Evolutionary conservation across 1,139 yeast species (phyloP).

Genomic region (Candida sanyaensis): DNA sequence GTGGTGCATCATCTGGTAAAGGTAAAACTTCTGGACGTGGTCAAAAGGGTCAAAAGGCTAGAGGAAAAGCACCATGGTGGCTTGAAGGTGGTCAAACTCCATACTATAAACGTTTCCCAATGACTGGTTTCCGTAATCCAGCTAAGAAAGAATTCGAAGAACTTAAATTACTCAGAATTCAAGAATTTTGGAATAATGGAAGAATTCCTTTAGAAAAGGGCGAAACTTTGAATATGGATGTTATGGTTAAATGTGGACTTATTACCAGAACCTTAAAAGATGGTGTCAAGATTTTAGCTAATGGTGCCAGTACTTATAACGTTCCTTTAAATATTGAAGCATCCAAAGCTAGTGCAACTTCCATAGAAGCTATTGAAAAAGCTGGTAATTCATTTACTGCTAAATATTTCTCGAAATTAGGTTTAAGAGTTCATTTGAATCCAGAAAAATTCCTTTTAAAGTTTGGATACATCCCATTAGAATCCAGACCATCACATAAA

Average conservation of each 20-base stretch:
- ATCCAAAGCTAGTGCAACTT: constrained; percentile 72
- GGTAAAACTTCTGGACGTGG: constrained; percentile 98
- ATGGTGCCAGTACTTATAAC: constrained; percentile 56
- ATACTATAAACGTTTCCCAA: constrained; percentile 83
- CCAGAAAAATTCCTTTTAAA: constrained; percentile 70
- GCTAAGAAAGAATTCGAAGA: constrained; percentile 47
- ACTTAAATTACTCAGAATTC: constrained; percentile 59
- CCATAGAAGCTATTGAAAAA: constrained; percentile 70
- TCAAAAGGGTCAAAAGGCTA: constrained; percentile 96
- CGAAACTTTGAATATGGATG: constrained; percentile 59
- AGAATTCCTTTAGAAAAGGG: constrained; percentile 64
- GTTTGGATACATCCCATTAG: constrained; percentile 79
- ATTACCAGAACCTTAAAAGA: constrained; percentile 70
- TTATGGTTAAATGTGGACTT: constrained; percentile 73
- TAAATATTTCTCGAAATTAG: constrained; percentile 64
- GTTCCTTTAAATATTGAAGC: constrained; percentile 78
- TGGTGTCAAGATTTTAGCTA: constrained; percentile 83
- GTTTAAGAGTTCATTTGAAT: constrained; percentile 71
- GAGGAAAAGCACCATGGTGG: constrained; percentile 89
- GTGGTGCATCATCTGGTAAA: constrained; percentile 93
- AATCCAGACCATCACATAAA: constrained; percentile 83
- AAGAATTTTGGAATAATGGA: constrained; percentile 66
- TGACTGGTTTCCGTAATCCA: constrained; percentile 78
- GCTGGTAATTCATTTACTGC: constrained; percentile 77
- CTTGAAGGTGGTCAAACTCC: constrained; percentile 99